Base-by-base conservation (phyloP, 108 stramenopile species). In the Stephanodiscus minutulus region DNA sequence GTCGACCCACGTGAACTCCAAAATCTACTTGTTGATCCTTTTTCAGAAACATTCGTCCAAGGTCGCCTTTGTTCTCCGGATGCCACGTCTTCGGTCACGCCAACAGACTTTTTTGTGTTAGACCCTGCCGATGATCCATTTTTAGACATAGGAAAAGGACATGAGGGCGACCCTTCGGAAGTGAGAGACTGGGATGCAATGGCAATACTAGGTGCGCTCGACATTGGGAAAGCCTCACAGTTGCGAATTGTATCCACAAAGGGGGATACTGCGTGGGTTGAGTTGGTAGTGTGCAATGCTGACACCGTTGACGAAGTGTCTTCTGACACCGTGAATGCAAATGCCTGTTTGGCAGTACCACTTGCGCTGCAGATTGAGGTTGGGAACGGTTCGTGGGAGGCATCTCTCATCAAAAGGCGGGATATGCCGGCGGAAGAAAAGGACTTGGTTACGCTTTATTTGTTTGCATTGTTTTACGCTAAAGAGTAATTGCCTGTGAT, bases 311-410 rank as follows among this genome's bases (percentile, higher is more conserved):
- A 11, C n/a, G 15, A 7, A 28, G 54, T 64, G 7, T 29, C 17
- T 15, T 29, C 58, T 2, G 41, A 64, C 20, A 1, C 9, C 12
- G 41, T 20, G 46, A 4, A 58, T 36, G 28, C 29, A 44, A 61
- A 7, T 6, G 28, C 21, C 33, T 61, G 70, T 48, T 49, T 68
- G 56, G 88, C 88, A 18, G 63, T 93, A 13, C 92, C 92, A 12
- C 20, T 91, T 15, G 61, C 82, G 2, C 55, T 93, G 64, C 77
- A 91, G 50, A 81, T 93, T 66, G 87, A 91, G 84, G 83, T 90
- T 20, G 88, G 89, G 18, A 84, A 89, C 64, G 88, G 87, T 36
- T 91, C 89, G 24, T 93, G 92, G 92, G 92, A 93, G 60, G 86
- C 88, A 36, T 89, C 92, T 0, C 72, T 91, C 3, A 85, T 93